A percentile compares a stretch with the other conserved stretches of the same genome.
Evolutionary conservation across 257 asterid species (phyloP).

Genomic region (Scutellaria baicalensis): DNA sequence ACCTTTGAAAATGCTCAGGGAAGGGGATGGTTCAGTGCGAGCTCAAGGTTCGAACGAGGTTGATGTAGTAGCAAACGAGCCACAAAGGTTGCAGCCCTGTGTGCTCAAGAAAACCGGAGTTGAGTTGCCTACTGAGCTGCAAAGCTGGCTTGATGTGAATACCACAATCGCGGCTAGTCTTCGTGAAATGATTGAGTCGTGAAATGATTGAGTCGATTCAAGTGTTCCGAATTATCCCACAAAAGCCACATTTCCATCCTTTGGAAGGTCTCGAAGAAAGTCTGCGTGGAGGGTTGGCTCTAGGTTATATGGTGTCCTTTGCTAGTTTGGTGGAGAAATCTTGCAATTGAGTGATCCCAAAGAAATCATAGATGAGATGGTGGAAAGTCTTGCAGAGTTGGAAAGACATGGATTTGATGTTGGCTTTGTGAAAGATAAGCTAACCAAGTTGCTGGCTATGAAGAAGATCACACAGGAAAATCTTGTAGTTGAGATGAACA

Average conservation of each 20-base stretch:
- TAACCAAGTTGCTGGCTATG: constrained; percentile 21
- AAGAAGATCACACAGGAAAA: constrained; percentile 34
- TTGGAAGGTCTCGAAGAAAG: constrained; percentile 40
- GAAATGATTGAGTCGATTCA: constrained; percentile 55
- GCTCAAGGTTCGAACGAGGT: too few relatives aligned
- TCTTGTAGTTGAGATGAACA: constrained; percentile 17
- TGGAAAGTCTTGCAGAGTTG: constrained; percentile 50
- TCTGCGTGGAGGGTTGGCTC: constrained; percentile 70
- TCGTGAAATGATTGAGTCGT: constrained; percentile 62
- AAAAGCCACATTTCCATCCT: constrained; percentile 69
- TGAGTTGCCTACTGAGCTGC: too few relatives aligned
- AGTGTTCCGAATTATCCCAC: constrained; percentile 57
- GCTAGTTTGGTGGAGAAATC: constrained; percentile 43
- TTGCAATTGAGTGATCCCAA: constrained; percentile 37
- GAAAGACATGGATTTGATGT: constrained; percentile 71
- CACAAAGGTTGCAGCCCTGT: neutral
- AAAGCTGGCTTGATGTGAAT: constrained; percentile 53
- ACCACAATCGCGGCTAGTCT: constrained; percentile 19
- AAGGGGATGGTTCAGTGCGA: too few relatives aligned
- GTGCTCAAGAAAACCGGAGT: neutral
- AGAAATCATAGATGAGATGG: constrained; percentile 34
- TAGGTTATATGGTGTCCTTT: constrained; percentile 66
- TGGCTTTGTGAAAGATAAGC: constrained; percentile 25
- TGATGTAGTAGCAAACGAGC: too few relatives aligned
- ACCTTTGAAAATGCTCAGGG: too few relatives aligned